A percentile compares a stretch with the other conserved stretches of the same genome.
Evolutionary conservation across 768 basidiomycete species (phyloP).

Genomic region (Trametes gibbosa): DNA sequence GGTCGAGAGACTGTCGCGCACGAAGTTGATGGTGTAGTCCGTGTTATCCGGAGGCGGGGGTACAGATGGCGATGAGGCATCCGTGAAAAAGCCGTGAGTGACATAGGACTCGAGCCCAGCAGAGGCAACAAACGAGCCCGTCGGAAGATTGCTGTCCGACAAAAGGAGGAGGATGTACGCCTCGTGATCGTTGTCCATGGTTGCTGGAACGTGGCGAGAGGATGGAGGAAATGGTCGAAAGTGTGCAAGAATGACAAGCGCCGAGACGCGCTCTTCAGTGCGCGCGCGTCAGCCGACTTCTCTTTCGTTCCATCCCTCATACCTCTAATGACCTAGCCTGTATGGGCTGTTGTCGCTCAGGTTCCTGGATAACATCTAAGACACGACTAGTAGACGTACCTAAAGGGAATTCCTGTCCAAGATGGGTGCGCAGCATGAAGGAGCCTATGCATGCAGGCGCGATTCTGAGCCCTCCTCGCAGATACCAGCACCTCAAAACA

Average conservation of each 20-base stretch:
- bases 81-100: slow-evolving; percentile 71
- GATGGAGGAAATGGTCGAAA: slow-evolving; percentile 1
- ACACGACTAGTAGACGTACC: not conserved
- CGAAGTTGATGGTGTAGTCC: slow-evolving; percentile 51
- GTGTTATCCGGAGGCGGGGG: slow-evolving; percentile 28
- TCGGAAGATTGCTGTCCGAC: slow-evolving; percentile 92
- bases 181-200: slow-evolving; percentile 45
- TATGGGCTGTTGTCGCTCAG: slow-evolving; percentile 4
- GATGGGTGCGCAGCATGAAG: slow-evolving; percentile 22
- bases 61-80: slow-evolving; percentile 27
- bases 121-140: slow-evolving; percentile 95
- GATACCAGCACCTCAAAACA: slow-evolving; percentile 77
- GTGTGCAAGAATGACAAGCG: slow-evolving; percentile 4
- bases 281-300: slow-evolving; percentile 14
- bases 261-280: slow-evolving; percentile 17
- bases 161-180: slow-evolving; percentile 75
- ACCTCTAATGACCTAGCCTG: not conserved
- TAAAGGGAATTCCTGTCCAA: not conserved
- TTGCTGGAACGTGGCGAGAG: not conserved
- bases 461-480: slow-evolving; percentile 29
- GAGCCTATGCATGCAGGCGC: not conserved
- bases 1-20: slow-evolving; percentile 69
- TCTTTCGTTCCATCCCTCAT: not conserved
- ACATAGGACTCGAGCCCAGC: slow-evolving; percentile 88
- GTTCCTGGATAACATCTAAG: not conserved